A percentile compares a stretch with the other conserved stretches of the same genome.
phyloP scores from a whole-genome alignment of 164 flowering plant species.

The Pachysandra terminalis region DNA sequence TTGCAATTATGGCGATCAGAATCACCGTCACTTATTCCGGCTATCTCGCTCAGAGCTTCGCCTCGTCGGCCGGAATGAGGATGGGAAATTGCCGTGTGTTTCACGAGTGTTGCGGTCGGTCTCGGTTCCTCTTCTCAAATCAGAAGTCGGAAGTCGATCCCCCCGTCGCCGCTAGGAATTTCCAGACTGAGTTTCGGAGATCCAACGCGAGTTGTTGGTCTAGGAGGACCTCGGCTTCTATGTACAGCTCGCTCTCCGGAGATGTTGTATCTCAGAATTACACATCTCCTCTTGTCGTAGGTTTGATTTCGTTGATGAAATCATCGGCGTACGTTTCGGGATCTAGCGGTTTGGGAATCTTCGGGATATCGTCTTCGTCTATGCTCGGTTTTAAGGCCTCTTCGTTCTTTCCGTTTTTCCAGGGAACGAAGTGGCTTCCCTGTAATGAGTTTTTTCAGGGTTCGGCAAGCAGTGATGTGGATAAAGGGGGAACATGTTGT shows the following conservation, averaged over 20 bases:
- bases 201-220: conserved; percentile 11
- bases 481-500: conserved; percentile 33
- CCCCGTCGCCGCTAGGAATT: conserved; percentile 10
- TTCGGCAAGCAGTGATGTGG: conserved; percentile 18
- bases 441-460: conserved; percentile 35
- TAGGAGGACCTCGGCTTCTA: conserved; percentile 14
- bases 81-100: conserved; percentile 31
- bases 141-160: conserved; percentile 34
- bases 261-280: conserved; percentile 9
- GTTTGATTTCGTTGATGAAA: conserved; percentile 40
- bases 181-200: conserved; percentile 12
- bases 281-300: conserved; percentile 26
- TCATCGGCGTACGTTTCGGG: conserved; percentile 26
- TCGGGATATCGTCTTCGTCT: conserved; percentile 36
- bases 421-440: conserved; percentile 61
- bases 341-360: conserved; percentile 25
- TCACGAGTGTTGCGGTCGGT: conserved; percentile 44
- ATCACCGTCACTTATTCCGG: conserved; percentile 57
- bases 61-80: conserved; percentile 38
- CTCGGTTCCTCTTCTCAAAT: conserved; percentile 24
- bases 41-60: conserved; percentile 54
- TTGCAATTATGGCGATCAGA: conserved; percentile 57
- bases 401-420: conserved; percentile 50
- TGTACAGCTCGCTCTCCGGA: conserved; percentile 9
- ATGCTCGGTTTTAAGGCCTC: conserved; percentile 32